Base-by-base conservation (phyloP, 441 rosid genomes). In the Euphorbia celastroides region DNA sequence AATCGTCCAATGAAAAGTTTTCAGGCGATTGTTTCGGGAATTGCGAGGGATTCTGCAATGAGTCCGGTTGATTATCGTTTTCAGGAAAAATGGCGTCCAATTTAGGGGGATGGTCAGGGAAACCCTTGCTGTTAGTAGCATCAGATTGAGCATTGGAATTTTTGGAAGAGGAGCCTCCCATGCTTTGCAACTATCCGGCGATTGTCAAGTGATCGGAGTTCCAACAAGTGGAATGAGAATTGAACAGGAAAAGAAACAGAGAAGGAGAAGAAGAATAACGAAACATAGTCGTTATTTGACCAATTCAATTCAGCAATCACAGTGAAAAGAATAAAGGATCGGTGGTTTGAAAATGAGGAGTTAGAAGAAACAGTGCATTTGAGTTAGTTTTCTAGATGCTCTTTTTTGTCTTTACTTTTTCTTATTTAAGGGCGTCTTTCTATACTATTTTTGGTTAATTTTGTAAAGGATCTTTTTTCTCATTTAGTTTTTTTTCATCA, bases 111-210 rank as follows among this genome's bases (percentile, higher is more conserved):
- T 62, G 6, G 8, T 62, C 23, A 14, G 26, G 66, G 34, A 26
- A 62, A 13, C 1, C 13, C n/a, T 31, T 44, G 26, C 20, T 28
- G 17, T 16, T 11, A 16, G 9, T 14, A 30, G 1, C 36, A 67
- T 58, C n/a, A 36, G 3, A 28, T 19, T 57, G 26, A 9, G 44
- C 63, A 27, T 20, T 26, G 3, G 26, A 41, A 60, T 32, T 12
- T 66, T 54, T 69, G 22, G 72, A 52, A 41, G 46, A 69, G 23
- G 55, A 14, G 26, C 56, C 67, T 19, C 72, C 72, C 72, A 69
- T 69, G 62, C 26, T 30, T 22, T 38, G 10, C 36, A 2, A 20
- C 23, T 16, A 27, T 51, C 34, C 22, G 34, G 14, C 19, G 44
- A 52, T 52, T 30, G 36, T 2, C 10, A 57, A 52, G 44, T 30